Base-by-base conservation (phyloP, 2,329 filamentous ascomycete species). In the Aspergillus latus region DNA sequence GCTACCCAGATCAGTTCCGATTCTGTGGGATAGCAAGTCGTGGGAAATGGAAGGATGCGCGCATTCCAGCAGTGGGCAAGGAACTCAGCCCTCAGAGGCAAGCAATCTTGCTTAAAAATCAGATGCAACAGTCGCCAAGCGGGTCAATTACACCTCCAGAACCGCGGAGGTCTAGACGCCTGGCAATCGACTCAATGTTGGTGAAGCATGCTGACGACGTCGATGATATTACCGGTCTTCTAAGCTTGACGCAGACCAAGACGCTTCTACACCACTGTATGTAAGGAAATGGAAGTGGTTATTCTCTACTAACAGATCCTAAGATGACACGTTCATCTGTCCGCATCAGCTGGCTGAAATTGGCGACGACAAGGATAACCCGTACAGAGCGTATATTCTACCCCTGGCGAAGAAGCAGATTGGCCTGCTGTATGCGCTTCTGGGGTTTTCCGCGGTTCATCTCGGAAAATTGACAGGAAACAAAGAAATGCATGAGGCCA, bases 1-100 rank as follows among this genome's bases (percentile, higher is more conserved):
- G 67, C 11, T 70, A 70, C 47, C 68, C 68, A 2, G 68, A 70
- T 5, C 68, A 67, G n/a, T 70, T 68, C 52, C 62, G 66, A 1
- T 70, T 70, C 21, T 67, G 66, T 42, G 67, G 67, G 1, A 61
- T 70, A 26, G 66, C 67, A 16, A 69, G 62, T 51, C 64, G 67
- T 7, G 68, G 68, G 4, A 69, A 67, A 44, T 70, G 67, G 68
- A 70, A 68, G 44, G 62, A 63, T 40, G 62, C 59, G n/a, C 59
- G 61, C 16, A 54, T 61, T 16, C 68, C 67, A 8, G 54, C 56
- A 16, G 52, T 43, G 9, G 48, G 56, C 0, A 42, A 46, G n/a
- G 50, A 52, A 7, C 1, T 13, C 29, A 8, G 21, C 21, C 21
- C 21, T 21, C 21, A 21, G 21, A 21, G 21, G 21, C 21, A 21